These are phyloP conservation scores for Debaryomyces subglobosus DNA, from an alignment of 1,139 yeast species.

Conservation along the genomic window DNA sequence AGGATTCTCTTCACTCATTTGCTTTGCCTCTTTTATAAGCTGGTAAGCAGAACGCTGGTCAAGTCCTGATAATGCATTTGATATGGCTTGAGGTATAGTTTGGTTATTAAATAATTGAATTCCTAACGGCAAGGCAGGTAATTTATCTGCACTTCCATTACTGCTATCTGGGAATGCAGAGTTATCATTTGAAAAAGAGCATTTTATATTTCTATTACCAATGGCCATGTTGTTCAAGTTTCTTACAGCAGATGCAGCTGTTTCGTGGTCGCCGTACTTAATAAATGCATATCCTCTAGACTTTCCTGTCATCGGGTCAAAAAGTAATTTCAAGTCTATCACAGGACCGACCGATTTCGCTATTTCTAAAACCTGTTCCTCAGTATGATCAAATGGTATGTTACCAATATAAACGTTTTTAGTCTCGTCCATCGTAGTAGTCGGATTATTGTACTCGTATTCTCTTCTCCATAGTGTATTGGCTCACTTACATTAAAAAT, in stretches of 20 bases:
- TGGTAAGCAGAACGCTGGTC: conserved; percentile 60
- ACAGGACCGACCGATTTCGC: conserved; percentile 90
- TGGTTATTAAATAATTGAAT: conserved; percentile 55
- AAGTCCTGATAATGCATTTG: conserved; percentile 58
- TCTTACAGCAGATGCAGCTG: conserved; percentile 90
- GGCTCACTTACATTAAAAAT: background rate
- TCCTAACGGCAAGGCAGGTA: conserved; percentile 53
- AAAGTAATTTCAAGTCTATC: conserved; percentile 68
- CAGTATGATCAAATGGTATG: conserved; percentile 61
- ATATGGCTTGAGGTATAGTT: conserved; percentile 62
- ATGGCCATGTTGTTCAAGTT: conserved; percentile 80
- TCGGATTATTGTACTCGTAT: background rate
- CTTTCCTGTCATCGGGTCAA: conserved; percentile 87
- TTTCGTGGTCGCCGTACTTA: conserved; percentile 72
- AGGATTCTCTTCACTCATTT: conserved; percentile 65
- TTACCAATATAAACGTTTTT: conserved; percentile 40
- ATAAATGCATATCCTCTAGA: conserved; percentile 91
- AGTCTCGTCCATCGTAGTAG: conserved; percentile 10
- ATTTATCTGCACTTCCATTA: conserved; percentile 19
- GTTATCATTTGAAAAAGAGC: conserved; percentile 64
- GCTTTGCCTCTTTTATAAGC: conserved; percentile 62
- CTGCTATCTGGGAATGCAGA: conserved; percentile 22
- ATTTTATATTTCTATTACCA: conserved; percentile 72
- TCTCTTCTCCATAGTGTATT: background rate
- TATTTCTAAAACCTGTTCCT: conserved; percentile 82